These are phyloP conservation scores for Mortierella sp. DNA, from an alignment of 371 early-diverging fungal species.

Conservation along the genomic window DNA sequence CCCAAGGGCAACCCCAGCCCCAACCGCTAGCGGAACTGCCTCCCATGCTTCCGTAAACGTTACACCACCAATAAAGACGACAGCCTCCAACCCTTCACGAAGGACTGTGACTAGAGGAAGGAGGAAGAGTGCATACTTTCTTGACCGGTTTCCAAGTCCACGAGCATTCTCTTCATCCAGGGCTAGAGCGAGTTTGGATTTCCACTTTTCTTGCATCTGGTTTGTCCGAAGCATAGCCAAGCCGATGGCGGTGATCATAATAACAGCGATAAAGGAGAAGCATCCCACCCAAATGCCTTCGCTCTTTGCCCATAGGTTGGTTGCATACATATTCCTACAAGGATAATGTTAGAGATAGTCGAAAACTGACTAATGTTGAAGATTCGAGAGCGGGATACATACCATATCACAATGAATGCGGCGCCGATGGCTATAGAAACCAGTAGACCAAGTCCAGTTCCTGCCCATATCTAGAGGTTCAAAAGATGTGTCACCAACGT, in stretches of 20 bases:
- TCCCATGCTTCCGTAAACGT: constrained; percentile 69
- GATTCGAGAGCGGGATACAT: constrained; percentile 33
- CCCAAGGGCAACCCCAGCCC: constrained; percentile 75
- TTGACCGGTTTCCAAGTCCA: constrained; percentile 39
- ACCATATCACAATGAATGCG: constrained; percentile 78
- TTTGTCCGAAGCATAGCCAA: constrained; percentile 77
- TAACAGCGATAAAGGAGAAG: constrained; percentile 74
- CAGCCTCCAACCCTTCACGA: constrained; percentile 84
- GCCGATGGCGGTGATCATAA: constrained; percentile 79
- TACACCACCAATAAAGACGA: constrained; percentile 87
- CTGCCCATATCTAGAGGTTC: constrained; percentile 64
- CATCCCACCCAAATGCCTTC: constrained; percentile 86
- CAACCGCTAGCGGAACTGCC: constrained; percentile 81
- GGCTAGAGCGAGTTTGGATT: constrained; percentile 63
- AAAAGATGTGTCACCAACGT: too few species aligned
- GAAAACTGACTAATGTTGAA: too few species aligned
- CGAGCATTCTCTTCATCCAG: constrained; percentile 55
- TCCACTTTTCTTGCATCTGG: constrained; percentile 78
- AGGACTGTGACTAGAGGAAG: constrained; percentile 84
- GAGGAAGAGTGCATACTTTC: constrained; percentile 73
- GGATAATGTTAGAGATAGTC: constrained; percentile 6
- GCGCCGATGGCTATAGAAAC: constrained; percentile 75
- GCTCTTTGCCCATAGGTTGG: constrained; percentile 74
- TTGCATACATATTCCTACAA: constrained; percentile 57
- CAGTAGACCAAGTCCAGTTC: constrained; percentile 67